Conservation (phyloP, 371 early-diverging fungal genomes). For the Mucor sp. region DNA sequence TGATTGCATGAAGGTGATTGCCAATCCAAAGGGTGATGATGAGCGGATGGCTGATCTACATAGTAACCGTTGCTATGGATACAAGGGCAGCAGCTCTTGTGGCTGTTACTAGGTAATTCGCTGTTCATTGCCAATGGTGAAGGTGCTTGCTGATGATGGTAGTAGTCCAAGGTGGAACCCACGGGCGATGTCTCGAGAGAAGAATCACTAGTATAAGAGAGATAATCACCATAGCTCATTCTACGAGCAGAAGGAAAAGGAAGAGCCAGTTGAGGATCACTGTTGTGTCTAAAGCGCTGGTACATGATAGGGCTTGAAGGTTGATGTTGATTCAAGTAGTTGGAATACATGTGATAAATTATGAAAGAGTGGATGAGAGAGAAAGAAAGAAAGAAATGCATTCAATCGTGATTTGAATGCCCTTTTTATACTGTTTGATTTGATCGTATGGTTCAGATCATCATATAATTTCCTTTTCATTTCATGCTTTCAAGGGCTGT, state of each 20-base stretch:
- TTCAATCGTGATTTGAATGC: neutral
- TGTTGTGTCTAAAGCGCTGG: neutral
- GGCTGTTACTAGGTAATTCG: neutral
- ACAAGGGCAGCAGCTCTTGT: neutral
- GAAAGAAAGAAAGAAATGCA: neutral
- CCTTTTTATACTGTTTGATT: neutral
- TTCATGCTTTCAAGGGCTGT: constrained; percentile 9
- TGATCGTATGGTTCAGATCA: neutral
- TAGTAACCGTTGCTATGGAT: neutral
- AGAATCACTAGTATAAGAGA: constrained; percentile 40
- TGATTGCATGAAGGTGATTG: neutral
- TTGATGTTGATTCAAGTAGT: neutral
- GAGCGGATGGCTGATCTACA: no score
- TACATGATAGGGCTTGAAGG: neutral
- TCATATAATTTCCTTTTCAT: constrained; percentile 7
- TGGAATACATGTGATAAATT: neutral
- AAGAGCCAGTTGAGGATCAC: neutral
- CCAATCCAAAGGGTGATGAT: neutral
- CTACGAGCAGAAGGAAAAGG: neutral
- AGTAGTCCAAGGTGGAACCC: constrained; percentile 36
- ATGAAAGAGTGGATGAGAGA: neutral
- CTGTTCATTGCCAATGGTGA: neutral
- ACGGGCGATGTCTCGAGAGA: constrained; percentile 37
- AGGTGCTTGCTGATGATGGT: neutral
- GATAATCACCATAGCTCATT: constrained; percentile 38